Conservation (phyloP, 2,329 filamentous ascomycete genomes). For the Zelopaecilomyces penicillatus region DNA sequence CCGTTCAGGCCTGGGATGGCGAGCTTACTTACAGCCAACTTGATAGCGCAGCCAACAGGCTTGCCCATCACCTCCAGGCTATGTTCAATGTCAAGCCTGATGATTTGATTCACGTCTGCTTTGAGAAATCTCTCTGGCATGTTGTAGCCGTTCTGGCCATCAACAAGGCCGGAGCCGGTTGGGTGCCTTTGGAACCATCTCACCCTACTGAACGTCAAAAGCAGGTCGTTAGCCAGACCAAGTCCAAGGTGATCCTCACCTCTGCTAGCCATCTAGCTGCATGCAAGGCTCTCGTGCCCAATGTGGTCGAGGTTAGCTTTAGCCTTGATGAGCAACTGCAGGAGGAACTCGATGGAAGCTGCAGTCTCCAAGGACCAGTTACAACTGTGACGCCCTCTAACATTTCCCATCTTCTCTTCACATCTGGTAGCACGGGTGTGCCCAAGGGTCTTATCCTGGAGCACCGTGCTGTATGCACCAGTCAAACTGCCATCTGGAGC, state of each 20-base stretch:
- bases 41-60: constrained; percentile 1
- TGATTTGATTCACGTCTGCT: not conserved
- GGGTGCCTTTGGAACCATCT: constrained; percentile 6
- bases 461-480: constrained; percentile 6
- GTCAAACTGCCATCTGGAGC: not conserved
- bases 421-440: constrained; percentile 13
- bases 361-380: not conserved
- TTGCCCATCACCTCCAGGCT: constrained; percentile 1
- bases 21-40: constrained; percentile 6
- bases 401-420: constrained; percentile 12
- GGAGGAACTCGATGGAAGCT: not conserved
- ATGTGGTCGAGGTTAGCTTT: not conserved
- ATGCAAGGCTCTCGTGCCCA: not conserved
- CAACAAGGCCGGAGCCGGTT: constrained; percentile 8
- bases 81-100: not conserved
- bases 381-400: not conserved
- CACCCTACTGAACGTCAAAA: not conserved
- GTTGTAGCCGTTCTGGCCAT: constrained; percentile 8
- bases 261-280: not conserved
- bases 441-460: constrained; percentile 14
- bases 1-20: constrained; percentile 7
- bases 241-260: not conserved
- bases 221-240: not conserved
- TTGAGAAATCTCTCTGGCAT: constrained; percentile 3
- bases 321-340: not conserved